phyloP scores from a whole-genome alignment of 257 asterid species.

The Przewalskia tangutica region DNA sequence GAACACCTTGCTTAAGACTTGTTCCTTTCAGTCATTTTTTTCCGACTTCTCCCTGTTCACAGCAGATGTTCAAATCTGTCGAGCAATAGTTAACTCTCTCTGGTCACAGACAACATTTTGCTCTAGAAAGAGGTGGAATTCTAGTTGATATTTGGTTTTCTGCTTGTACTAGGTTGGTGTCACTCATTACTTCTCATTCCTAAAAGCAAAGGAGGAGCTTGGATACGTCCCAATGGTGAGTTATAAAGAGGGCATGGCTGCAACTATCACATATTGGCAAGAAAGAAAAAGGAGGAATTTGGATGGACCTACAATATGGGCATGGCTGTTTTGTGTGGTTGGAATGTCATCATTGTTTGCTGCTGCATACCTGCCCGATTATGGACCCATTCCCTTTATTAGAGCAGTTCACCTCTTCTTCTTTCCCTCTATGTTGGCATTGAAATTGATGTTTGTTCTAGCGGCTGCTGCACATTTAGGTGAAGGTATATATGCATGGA shows the following conservation, averaged over 20 bases:
- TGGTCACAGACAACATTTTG: not conserved
- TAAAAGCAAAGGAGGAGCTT: slow-evolving; percentile 86
- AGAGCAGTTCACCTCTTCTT: slow-evolving; percentile 50
- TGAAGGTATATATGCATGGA: slow-evolving; percentile 85
- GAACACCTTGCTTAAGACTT: not conserved
- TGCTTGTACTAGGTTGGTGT: slow-evolving; percentile 66
- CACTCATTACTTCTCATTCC: slow-evolving; percentile 77
- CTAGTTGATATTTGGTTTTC: not conserved
- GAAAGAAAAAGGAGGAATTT: slow-evolving; percentile 51
- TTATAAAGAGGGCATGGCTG: slow-evolving; percentile 68
- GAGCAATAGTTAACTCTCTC: not conserved
- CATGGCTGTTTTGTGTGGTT: slow-evolving; percentile 40
- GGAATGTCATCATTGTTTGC: slow-evolving; percentile 59
- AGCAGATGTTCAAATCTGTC: not conserved
- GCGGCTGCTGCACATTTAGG: slow-evolving; percentile 46
- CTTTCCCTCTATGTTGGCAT: slow-evolving; percentile 36
- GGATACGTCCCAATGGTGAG: slow-evolving; percentile 73
- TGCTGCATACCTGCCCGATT: slow-evolving; percentile 69
- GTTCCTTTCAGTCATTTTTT: not conserved
- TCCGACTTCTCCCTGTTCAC: not conserved
- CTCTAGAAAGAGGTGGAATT: not conserved
- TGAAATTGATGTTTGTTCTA: slow-evolving; percentile 27
- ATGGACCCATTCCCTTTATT: slow-evolving; percentile 45
- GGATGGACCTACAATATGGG: slow-evolving; percentile 65
- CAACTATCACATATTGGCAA: slow-evolving; percentile 72